Conservation (phyloP, 495 filamentous ascomycete genomes). For the Articulospora tetracladia region DNA sequence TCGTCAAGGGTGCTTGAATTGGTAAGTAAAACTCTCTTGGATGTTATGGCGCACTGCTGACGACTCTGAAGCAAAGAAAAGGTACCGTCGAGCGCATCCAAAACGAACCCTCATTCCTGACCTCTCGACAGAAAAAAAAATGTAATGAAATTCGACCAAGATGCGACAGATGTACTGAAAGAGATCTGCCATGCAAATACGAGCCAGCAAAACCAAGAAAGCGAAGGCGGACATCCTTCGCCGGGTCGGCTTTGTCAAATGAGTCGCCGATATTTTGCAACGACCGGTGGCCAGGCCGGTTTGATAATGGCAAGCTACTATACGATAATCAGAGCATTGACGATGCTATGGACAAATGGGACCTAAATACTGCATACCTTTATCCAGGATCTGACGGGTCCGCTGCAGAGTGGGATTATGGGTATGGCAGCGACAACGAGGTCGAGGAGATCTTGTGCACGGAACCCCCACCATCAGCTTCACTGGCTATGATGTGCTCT, state of each 20-base stretch:
- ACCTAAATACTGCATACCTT: constrained; percentile 7
- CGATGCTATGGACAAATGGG: constrained; percentile 17
- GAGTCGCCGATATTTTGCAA: constrained; percentile 11
- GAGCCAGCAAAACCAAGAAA: constrained; percentile 55
- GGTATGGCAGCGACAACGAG: constrained; percentile 7
- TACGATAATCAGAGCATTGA: constrained; percentile 18
- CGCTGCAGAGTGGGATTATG: constrained; percentile 7
- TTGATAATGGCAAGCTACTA: not conserved
- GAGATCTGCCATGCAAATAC: constrained; percentile 49
- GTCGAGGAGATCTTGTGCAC: constrained; percentile 20
- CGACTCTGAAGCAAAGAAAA: constrained; percentile 43
- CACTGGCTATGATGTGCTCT: constrained; percentile 14
- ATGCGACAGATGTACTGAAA: constrained; percentile 55
- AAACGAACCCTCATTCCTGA: constrained; percentile 7
- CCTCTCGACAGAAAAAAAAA: constrained; percentile 53
- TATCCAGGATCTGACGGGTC: constrained; percentile 12
- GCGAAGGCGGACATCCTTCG: constrained; percentile 31
- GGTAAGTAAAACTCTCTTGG: constrained; percentile 35
- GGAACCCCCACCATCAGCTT: not conserved
- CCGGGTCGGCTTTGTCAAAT: constrained; percentile 7
- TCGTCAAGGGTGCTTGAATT: constrained; percentile 49
- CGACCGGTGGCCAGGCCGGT: constrained; percentile 24
- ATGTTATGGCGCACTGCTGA: not conserved
- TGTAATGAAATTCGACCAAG: constrained; percentile 57
- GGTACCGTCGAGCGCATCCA: constrained; percentile 23